phyloP scores from a whole-genome alignment of 768 basidiomycete genomes.

The Mycena alexandri region DNA sequence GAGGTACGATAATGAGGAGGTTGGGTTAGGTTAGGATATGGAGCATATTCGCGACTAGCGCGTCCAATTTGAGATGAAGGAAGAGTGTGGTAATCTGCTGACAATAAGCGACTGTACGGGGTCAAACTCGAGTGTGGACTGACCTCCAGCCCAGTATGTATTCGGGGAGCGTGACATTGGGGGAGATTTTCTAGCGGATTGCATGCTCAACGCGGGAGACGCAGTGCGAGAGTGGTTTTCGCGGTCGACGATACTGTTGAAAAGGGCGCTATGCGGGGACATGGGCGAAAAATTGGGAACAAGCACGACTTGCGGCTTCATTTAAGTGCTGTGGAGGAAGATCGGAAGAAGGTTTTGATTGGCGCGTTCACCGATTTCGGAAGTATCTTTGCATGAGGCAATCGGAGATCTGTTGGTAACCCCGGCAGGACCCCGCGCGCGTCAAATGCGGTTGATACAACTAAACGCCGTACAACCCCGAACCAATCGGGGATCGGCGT shows the following conservation, averaged over 20 bases:
- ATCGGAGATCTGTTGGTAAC: slow-evolving; percentile 15
- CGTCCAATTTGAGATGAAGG: background rate
- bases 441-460: slow-evolving; percentile 9
- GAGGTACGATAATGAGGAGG: background rate
- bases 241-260: slow-evolving; percentile 10
- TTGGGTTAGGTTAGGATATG: too few species aligned
- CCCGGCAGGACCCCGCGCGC: background rate
- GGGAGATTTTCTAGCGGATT: background rate
- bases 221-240: background rate
- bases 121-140: background rate
- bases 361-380: background rate
- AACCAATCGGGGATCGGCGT: slow-evolving; percentile 4
- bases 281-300: slow-evolving; percentile 19
- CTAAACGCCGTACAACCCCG: slow-evolving; percentile 12
- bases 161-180: background rate
- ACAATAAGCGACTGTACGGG: background rate
- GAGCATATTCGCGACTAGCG: slow-evolving; percentile 3
- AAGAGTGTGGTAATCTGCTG: background rate
- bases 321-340: slow-evolving; percentile 19
- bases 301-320: background rate
- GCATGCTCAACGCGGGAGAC: background rate
- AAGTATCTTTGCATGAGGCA: slow-evolving; percentile 15
- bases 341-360: slow-evolving; percentile 20
- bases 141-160: slow-evolving; percentile 12
- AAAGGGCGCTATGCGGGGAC: slow-evolving; percentile 26